Evolutionary conservation across 306 rosid species (phyloP).

Genomic region (Vicia villosa): DNA sequence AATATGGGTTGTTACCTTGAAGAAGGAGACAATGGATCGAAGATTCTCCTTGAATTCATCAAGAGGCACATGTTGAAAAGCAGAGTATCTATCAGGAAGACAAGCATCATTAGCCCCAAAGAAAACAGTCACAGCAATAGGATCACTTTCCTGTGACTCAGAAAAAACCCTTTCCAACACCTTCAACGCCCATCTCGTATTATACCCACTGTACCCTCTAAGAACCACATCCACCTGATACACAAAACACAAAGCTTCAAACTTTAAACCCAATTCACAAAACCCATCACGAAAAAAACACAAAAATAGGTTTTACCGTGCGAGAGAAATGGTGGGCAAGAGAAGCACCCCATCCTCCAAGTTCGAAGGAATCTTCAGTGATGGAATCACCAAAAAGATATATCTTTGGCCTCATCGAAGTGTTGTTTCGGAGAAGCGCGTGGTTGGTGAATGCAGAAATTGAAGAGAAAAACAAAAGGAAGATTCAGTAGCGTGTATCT

Average conservation of each 20-base stretch:
- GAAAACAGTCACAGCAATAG: conserved; percentile 69
- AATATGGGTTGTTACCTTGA: conserved; percentile 56
- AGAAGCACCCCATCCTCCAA: conserved; percentile 91
- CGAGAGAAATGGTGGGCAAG: conserved; percentile 78
- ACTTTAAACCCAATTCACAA: conserved; percentile 12
- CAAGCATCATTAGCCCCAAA: conserved; percentile 93
- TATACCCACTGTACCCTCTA: background rate
- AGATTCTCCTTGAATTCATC: conserved; percentile 72
- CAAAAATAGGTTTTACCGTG: conserved; percentile 41
- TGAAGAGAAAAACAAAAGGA: background rate
- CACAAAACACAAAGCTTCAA: conserved; percentile 5
- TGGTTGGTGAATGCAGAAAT: background rate
- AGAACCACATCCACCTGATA: background rate
- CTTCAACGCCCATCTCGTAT: background rate
- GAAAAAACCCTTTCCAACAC: conserved; percentile 5
- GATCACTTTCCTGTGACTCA: conserved; percentile 38
- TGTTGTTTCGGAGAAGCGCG: background rate
- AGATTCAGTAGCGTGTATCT: background rate
- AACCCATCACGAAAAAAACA: background rate
- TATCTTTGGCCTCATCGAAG: conserved; percentile 62
- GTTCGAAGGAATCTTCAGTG: conserved; percentile 64
- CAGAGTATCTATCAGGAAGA: conserved; percentile 66
- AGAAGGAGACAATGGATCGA: conserved; percentile 57
- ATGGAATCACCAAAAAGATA: conserved; percentile 89
- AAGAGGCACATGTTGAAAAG: conserved; percentile 79